These are phyloP conservation scores for Scedosporium boydii DNA, from an alignment of 2,329 filamentous ascomycete genomes.

Conservation along the genomic window DNA sequence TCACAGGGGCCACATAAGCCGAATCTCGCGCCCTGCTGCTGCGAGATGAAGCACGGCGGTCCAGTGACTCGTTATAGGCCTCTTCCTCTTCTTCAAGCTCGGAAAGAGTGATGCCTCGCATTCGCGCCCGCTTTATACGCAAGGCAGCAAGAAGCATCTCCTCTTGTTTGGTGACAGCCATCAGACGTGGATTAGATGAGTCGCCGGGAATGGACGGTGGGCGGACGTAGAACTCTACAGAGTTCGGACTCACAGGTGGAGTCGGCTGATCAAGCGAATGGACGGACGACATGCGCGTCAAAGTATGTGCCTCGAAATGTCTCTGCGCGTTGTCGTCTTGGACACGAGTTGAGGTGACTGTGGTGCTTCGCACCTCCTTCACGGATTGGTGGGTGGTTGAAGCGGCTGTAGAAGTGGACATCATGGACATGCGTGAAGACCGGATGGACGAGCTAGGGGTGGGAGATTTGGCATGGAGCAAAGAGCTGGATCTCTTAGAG, in stretches of 20 bases:
- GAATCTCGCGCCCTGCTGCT: background rate
- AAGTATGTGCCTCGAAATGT: slow-evolving; percentile 5
- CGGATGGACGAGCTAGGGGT: slow-evolving; percentile 10
- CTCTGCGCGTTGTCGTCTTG: slow-evolving; percentile 1
- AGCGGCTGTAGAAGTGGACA: slow-evolving; percentile 20
- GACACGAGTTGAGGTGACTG: slow-evolving; percentile 22
- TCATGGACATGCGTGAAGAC: slow-evolving; percentile 21
- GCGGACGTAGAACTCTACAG: slow-evolving; percentile 38
- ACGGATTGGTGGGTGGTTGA: slow-evolving; percentile 14
- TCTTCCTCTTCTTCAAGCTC: slow-evolving; percentile 28
- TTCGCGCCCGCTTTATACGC: slow-evolving; percentile 45
- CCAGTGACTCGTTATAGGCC: background rate
- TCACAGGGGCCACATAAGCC: slow-evolving; percentile 3
- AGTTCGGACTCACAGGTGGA: slow-evolving; percentile 41
- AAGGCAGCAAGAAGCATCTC: slow-evolving; percentile 49
- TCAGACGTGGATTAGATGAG: slow-evolving; percentile 30
- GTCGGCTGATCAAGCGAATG: slow-evolving; percentile 30
- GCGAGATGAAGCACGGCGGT: background rate
- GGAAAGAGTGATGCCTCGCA: slow-evolving; percentile 37
- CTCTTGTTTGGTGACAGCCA: slow-evolving; percentile 49
- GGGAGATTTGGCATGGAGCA: slow-evolving; percentile 11
- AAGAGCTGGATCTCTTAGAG: slow-evolving; percentile 17
- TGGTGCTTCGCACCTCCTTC: slow-evolving; percentile 30
- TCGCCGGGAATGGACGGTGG: slow-evolving; percentile 24
- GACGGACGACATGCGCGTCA: slow-evolving; percentile 6